Evolutionary conservation across 257 asterid genomes (phyloP).

Genomic region (Solanum bulbocastanum): DNA sequence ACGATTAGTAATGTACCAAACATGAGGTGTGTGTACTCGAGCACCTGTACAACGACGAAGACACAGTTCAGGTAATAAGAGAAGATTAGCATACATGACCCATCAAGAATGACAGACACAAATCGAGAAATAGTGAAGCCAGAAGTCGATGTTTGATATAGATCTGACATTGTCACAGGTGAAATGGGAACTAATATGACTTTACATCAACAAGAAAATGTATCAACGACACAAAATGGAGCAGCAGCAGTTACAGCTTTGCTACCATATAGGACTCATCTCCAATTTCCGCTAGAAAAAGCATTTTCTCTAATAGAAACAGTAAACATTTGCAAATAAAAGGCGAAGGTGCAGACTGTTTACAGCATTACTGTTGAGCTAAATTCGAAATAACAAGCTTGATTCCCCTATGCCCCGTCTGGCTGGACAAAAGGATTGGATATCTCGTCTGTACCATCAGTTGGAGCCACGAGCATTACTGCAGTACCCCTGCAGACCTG

Average conservation of each 20-base stretch:
- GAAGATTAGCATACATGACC: background rate
- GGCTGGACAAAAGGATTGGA: constrained; percentile 89
- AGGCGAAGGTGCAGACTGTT: background rate
- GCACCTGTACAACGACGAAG: background rate
- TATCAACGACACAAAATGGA: background rate
- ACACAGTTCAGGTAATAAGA: background rate
- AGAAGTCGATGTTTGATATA: background rate
- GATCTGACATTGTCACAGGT: background rate
- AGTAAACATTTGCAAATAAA: background rate
- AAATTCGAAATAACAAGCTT: background rate
- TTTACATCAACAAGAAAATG: background rate
- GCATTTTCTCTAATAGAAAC: background rate
- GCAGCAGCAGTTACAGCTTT: background rate
- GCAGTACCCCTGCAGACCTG: constrained; percentile 99
- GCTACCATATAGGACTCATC: background rate
- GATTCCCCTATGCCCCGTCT: constrained; percentile 53
- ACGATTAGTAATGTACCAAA: background rate
- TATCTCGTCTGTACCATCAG: constrained; percentile 95
- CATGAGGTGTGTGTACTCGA: background rate
- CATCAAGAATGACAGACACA: background rate
- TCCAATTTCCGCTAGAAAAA: background rate
- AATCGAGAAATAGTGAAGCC: background rate
- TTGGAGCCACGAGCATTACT: constrained; percentile 97
- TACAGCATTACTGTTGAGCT: background rate
- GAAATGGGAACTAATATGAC: background rate